Percentiles rank a stretch among this genome's conserved stretches.
Evolutionary conservation across 306 rosid genomes (phyloP).

Genomic region (Corylus americana): DNA sequence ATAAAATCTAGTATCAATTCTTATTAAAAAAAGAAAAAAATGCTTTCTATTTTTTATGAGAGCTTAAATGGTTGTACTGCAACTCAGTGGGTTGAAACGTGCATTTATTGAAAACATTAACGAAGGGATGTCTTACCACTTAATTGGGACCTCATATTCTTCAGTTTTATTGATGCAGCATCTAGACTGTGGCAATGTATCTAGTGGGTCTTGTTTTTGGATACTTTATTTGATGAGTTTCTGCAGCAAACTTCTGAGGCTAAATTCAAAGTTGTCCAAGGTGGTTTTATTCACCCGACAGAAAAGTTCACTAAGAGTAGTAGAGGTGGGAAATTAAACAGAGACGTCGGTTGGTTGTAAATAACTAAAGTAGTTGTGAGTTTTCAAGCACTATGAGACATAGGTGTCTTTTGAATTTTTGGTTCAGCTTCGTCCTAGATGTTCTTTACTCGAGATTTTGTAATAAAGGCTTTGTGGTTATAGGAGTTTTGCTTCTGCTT

Average conservation of each 20-base stretch:
- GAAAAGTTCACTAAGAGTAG: neutral
- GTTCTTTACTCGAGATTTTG: neutral
- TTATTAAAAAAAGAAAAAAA: neutral
- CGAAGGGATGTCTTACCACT: neutral
- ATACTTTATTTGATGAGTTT: neutral
- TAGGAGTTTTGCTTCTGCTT: neutral
- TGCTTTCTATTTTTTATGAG: neutral
- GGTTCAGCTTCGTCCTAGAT: neutral
- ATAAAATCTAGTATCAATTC: neutral
- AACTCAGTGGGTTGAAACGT: neutral
- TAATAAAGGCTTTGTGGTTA: neutral
- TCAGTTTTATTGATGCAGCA: neutral
- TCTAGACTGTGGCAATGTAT: neutral
- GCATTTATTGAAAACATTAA: neutral
- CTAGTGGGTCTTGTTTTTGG: neutral
- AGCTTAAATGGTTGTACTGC: neutral
- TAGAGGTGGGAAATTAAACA: neutral
- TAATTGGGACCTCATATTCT: neutral
- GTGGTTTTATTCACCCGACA: neutral
- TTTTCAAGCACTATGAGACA: neutral
- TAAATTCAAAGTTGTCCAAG: neutral
- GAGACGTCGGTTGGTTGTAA: neutral
- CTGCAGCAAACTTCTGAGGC: neutral
- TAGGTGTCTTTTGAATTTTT: neutral
- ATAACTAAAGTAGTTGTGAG: neutral